Conservation (phyloP, 441 rosid genomes). For the Macaranga tanarius region DNA sequence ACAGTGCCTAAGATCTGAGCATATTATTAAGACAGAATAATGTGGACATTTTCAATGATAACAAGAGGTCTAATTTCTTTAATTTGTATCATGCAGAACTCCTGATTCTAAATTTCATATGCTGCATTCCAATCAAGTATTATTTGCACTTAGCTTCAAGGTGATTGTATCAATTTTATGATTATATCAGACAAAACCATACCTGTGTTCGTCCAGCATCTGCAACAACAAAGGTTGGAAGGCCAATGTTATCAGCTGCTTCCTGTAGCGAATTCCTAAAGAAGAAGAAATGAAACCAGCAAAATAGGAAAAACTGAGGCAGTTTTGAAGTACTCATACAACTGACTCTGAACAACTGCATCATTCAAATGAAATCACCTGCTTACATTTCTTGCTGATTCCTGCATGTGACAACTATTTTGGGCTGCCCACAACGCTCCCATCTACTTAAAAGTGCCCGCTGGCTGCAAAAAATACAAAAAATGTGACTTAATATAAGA, state of each 20-base stretch:
- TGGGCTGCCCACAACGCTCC: slow-evolving; percentile 88
- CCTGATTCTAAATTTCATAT: not conserved
- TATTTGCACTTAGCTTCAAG: not conserved
- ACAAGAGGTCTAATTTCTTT: not conserved
- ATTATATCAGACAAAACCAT: not conserved
- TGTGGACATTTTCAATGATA: not conserved
- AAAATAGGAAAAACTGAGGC: not conserved
- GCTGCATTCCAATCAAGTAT: not conserved
- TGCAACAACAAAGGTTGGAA: slow-evolving; percentile 85
- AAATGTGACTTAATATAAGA: slow-evolving; percentile 10
- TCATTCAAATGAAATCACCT: slow-evolving; percentile 31
- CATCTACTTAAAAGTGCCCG: slow-evolving; percentile 66
- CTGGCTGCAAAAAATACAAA: slow-evolving; percentile 47
- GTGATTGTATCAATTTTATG: not conserved
- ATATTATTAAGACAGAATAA: not conserved
- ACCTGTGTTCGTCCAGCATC: slow-evolving; percentile 98
- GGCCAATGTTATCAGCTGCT: slow-evolving; percentile 76
- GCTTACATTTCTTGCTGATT: slow-evolving; percentile 92
- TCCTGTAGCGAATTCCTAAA: slow-evolving; percentile 70
- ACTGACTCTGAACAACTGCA: slow-evolving; percentile 7
- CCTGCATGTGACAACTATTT: slow-evolving; percentile 82
- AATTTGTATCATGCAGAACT: not conserved
- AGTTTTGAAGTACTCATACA: not conserved
- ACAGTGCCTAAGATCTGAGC: not conserved
- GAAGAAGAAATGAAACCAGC: slow-evolving; percentile 13